Base-by-base conservation (phyloP, 192 early-diverging fungal genomes). In the Lobulomyces angularis region DNA sequence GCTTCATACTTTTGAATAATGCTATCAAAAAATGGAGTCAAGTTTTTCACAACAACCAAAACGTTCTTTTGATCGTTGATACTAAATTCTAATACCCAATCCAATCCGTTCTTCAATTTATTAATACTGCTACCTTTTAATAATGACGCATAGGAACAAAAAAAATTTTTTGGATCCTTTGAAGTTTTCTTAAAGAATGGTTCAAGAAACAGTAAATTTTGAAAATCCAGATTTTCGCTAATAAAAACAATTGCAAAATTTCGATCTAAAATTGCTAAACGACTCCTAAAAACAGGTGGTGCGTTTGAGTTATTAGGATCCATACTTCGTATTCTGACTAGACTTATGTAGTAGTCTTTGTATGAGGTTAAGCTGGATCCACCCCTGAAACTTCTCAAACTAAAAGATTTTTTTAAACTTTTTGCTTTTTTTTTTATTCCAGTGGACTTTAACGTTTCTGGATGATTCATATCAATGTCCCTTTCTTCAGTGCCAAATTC, bases 51-150 rank as follows among this genome's bases (percentile, higher is more conserved):
- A 28, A 34, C 18, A 24, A 43, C 41, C 1, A 43, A 28, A 5
- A 43, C 1, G 24, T 43, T 43, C 11, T 24, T 43, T 43, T 43
- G 41, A 0, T 43, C 41, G 37, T 43, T 43, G 11, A 43, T 43
- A 0, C 41, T 43, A 8, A 43, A 43, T 18, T 43, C 41, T 17
- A 43, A 34, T 28, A 43, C 23, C 41, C 41, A 43, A 31, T 21
- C 31, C 12, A 32, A 32, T 14, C 14, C 12, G 8, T 32, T 32
- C 25, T 43, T 43, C 11, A 35, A 28, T 17, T 35, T 32, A 30
- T 24, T 43, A 28, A 43, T 28, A 9, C 18, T 35, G 8, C 23
- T 17, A 43, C 22, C 41, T 34, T 24, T 43, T 32, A 43, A 19
- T 0, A 43, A 19, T 43, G 26, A 34, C 9, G 41, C 18, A 29